Conservation (phyloP, 257 asterid genomes). For the Solanum lignicaule region DNA sequence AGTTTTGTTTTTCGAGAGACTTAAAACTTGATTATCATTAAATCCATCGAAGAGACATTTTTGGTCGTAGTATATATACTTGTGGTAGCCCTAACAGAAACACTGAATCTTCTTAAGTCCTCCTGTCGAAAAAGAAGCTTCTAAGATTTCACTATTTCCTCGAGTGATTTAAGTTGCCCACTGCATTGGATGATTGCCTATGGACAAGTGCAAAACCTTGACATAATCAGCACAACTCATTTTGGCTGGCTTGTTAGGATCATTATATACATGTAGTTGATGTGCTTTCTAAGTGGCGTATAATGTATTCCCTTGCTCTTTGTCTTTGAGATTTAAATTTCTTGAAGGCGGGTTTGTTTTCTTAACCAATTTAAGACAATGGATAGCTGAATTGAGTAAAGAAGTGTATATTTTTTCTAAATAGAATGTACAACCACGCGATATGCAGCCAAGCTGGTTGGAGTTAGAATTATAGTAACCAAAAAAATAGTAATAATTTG, state of each 20-base stretch:
- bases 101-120: neutral
- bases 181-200: neutral
- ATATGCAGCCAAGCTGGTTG: neutral
- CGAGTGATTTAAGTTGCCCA: too few relatives aligned
- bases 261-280: neutral
- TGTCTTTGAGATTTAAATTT: neutral
- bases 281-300: neutral
- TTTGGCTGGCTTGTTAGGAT: neutral
- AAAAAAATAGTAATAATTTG: neutral
- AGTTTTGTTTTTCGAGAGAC: neutral
- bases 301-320: neutral
- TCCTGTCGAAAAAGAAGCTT: too few relatives aligned
- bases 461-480: neutral
- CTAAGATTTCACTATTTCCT: neutral
- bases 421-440: neutral
- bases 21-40: neutral
- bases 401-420: neutral
- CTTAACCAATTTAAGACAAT: neutral
- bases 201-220: neutral
- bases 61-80: neutral
- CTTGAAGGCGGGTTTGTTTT: neutral
- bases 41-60: neutral
- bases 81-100: neutral
- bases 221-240: neutral
- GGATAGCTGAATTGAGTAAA: neutral